A percentile compares a stretch with the other conserved stretches of the same genome.
Conservation (phyloP, 2,329 filamentous ascomycete genomes). For the Xylariales sp. region DNA sequence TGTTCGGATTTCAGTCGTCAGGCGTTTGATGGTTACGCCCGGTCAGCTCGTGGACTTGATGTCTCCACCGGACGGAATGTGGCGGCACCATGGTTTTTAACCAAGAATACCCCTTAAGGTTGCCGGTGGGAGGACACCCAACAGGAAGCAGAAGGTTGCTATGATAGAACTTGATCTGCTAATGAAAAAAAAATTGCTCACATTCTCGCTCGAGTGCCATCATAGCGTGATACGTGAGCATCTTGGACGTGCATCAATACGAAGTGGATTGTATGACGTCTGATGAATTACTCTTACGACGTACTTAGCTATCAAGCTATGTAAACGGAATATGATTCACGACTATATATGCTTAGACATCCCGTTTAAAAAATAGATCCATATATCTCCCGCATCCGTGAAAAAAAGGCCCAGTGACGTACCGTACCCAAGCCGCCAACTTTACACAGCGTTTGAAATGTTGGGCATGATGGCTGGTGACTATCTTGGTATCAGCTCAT, state of each 20-base stretch:
- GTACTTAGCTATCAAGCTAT: conserved; percentile 1
- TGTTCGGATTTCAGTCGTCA: conserved; percentile 48
- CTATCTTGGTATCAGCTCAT: conserved; percentile 15
- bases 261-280: neutral
- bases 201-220: conserved; percentile 20
- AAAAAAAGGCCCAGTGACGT: neutral
- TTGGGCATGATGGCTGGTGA: neutral
- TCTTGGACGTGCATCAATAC: conserved; percentile 4
- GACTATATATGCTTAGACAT: neutral
- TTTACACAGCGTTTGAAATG: neutral
- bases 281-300: conserved; percentile 7
- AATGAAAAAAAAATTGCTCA: conserved; percentile 50
- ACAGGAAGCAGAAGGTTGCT: conserved; percentile 45
- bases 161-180: conserved; percentile 49
- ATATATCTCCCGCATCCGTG: neutral
- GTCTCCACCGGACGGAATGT: conserved; percentile 50
- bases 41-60: conserved; percentile 48
- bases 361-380: neutral
- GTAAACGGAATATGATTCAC: neutral
- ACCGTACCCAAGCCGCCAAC: neutral
- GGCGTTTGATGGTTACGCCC: conserved; percentile 52
- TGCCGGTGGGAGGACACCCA: conserved; percentile 48
- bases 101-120: conserved; percentile 49
- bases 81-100: conserved; percentile 52
- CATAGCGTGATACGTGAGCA: conserved; percentile 25